Percentiles rank a stretch among this genome's conserved stretches.
These are phyloP conservation scores for Talaromyces amestolkiae DNA, from an alignment of 2,329 filamentous ascomycete species.

Conservation along the genomic window DNA sequence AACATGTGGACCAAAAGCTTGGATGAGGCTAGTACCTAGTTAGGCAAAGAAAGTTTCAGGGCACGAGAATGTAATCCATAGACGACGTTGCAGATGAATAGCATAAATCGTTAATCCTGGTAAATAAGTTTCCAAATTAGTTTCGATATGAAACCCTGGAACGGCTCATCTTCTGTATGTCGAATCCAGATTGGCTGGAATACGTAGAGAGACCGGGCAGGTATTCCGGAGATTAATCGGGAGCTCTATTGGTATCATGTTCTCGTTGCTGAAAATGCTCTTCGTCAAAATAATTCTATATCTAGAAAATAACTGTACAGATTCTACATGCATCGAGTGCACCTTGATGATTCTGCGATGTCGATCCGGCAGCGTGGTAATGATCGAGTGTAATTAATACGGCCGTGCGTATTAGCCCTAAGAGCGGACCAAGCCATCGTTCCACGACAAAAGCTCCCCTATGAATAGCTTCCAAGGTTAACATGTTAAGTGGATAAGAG, in stretches of 20 bases:
- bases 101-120: not conserved
- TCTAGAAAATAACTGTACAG: not conserved
- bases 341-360: not conserved
- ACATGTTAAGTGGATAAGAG: too few species aligned
- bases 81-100: not conserved
- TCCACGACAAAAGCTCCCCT: not conserved
- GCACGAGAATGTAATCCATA: not conserved
- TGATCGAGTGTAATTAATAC: not conserved
- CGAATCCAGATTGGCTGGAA: not conserved
- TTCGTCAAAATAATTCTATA: not conserved
- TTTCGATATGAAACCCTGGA: not conserved
- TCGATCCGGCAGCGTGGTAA: not conserved
- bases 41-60: not conserved
- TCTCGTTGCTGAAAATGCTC: not conserved
- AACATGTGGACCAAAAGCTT: conserved; percentile 5
- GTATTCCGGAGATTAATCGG: not conserved
- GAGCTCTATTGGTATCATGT: not conserved
- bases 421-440: not conserved
- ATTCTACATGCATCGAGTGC: not conserved
- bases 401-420: not conserved
- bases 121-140: not conserved
- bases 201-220: not conserved
- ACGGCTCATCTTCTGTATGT: not conserved
- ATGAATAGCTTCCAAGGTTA: not conserved
- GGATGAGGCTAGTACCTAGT: not conserved